Conservation (phyloP, 345 rosid genomes). For the Eucalyptus regnans region DNA sequence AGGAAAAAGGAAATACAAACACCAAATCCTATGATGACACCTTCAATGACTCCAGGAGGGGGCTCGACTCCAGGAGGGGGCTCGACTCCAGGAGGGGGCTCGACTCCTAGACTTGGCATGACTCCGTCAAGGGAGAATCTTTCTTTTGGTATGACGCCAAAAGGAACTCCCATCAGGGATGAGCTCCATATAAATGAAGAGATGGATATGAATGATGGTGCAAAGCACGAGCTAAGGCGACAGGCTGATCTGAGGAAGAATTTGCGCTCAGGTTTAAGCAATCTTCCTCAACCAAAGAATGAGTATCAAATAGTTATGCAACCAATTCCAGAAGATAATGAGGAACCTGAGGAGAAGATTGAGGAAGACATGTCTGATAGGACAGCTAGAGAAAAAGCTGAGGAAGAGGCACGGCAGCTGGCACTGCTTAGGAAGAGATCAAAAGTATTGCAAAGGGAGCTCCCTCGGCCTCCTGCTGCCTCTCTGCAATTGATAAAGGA, state of each 20-base stretch:
- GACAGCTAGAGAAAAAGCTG: constrained; percentile 81
- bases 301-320: constrained; percentile 88
- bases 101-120: constrained; percentile 83
- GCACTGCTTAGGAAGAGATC: constrained; percentile 94
- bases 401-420: constrained; percentile 81
- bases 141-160: constrained; percentile 78
- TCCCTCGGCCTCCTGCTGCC: constrained; percentile 91
- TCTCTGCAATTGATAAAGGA: constrained; percentile 78
- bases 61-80: constrained; percentile 55
- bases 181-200: constrained; percentile 94
- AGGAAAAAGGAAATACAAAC: constrained; percentile 81
- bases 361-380: constrained; percentile 99
- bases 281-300: constrained; percentile 91
- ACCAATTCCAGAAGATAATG: constrained; percentile 70
- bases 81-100: constrained; percentile 37
- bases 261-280: constrained; percentile 58
- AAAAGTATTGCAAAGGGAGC: constrained; percentile 94
- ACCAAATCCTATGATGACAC: constrained; percentile 87
- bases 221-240: constrained; percentile 66
- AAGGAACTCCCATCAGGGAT: constrained; percentile 95
- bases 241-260: constrained; percentile 76
- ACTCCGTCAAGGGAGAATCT: constrained; percentile 88
- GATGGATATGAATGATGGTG: constrained; percentile 66
- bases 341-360: constrained; percentile 84
- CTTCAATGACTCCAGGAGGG: constrained; percentile 85